Base-by-base conservation (phyloP, 495 filamentous ascomycete genomes). In the Mytilinidion resinicola region DNA sequence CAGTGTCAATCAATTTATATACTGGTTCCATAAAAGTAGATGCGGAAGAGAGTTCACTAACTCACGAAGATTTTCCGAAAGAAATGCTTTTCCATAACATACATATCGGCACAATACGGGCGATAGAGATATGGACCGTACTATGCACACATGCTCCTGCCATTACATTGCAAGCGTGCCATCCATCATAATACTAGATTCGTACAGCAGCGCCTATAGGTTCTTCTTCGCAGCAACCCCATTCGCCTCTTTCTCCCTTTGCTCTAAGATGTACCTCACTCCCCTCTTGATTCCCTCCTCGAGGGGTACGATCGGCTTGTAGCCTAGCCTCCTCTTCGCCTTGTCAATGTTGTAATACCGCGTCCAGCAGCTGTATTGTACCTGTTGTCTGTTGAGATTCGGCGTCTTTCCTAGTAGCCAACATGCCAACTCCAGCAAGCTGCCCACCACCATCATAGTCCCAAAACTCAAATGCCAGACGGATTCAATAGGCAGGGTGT, bases 331-430 rank as follows among this genome's bases (percentile, higher is more conserved):
- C 64, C 69, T 76, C 77, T 85, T 89, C 50, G 91, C 91, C 80
- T 95, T 96, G n/a, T 82, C 75, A 53, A 89, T 87, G 58, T 85
- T 83, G 66, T 88, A 93, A 74, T 91, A 96, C 20, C 90, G 82
- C 43, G 87, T 88, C 85, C 91, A 93, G 71, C 84, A 86, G 63
- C 76, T 82, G 67, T 86, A 92, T 38, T 85, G 79, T 53, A 93
- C 89, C 49, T 82, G 79, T 68, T 86, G 80, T 64, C 85, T 77
- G 47, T 82, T 93, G 67, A 97, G 75, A 21, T 82, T 87, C 12
- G 90, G 85, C 53, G 82, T 85, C 74, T 85, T 87, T n/a, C 86
- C 79, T 43, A 89, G 72, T 34, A 87, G 36, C 64, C 77, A 82
- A 54, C 84, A 81, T 21, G 87, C 76, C 57, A 79, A 75, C 74